These are phyloP conservation scores for Gloeophyllum trabeum DNA, from an alignment of 768 basidiomycete species.

Conservation along the genomic window DNA sequence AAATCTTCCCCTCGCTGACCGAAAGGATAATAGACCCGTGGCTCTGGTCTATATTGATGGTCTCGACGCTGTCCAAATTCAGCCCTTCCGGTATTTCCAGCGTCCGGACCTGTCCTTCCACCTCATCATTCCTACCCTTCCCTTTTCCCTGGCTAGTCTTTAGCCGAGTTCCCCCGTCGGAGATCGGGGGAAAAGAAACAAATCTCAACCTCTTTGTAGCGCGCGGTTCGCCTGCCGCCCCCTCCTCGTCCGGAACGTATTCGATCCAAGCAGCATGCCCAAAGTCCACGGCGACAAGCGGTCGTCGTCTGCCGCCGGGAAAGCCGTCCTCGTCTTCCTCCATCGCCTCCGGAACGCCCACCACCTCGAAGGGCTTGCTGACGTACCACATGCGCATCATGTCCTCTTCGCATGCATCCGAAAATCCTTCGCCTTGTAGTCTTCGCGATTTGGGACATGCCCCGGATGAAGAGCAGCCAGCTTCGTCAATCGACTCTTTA, in stretches of 20 bases:
- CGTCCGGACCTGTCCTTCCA: conserved; percentile 36
- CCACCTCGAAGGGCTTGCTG: conserved; percentile 59
- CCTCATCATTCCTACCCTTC: conserved; percentile 23
- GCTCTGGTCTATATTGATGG: conserved; percentile 68
- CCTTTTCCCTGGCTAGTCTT: conserved; percentile 1
- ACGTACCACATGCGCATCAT: conserved; percentile 65
- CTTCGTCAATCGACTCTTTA: background rate
- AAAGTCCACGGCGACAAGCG: conserved; percentile 77
- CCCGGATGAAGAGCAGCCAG: background rate
- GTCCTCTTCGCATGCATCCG: too few species aligned
- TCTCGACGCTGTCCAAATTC: conserved; percentile 55
- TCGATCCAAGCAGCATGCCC: conserved; percentile 83
- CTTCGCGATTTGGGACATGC: too few species aligned
- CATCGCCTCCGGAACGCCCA: conserved; percentile 42
- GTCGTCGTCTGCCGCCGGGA: conserved; percentile 38
- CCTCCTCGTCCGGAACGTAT: conserved; percentile 24
- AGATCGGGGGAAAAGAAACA: conserved; percentile 57
- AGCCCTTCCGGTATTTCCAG: conserved; percentile 54
- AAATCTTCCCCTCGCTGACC: conserved; percentile 57
- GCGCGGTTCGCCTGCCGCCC: conserved; percentile 10
- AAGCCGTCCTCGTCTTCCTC: conserved; percentile 29
- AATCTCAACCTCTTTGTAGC: conserved; percentile 48
- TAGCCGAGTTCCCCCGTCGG: conserved; percentile 15
- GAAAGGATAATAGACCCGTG: conserved; percentile 66
- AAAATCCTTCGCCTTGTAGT: too few species aligned